Evolutionary conservation across 768 basidiomycete species (phyloP).

Genomic region (Saitozyma sp.): DNA sequence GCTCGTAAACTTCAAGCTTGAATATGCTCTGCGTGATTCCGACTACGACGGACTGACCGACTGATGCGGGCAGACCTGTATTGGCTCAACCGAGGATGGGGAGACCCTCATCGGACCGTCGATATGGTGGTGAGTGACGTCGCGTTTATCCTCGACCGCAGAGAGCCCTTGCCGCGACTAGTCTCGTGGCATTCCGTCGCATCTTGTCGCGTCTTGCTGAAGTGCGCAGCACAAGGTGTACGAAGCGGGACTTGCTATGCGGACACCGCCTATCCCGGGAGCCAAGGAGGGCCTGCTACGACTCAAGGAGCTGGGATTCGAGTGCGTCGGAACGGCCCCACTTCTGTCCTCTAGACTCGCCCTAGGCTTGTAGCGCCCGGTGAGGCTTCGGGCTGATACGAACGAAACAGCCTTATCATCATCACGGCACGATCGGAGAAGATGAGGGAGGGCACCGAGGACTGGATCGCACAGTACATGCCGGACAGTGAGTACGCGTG

Average conservation of each 20-base stretch:
- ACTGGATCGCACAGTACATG: constrained; percentile 68
- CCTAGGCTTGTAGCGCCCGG: neutral
- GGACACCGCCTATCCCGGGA: constrained; percentile 62
- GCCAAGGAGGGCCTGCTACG: constrained; percentile 63
- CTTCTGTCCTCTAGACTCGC: neutral
- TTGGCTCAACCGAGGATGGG: constrained; percentile 52
- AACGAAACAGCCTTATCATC: constrained; percentile 59
- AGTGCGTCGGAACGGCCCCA: constrained; percentile 16
- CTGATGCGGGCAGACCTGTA: constrained; percentile 33
- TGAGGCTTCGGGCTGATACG: neutral
- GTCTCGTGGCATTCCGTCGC: neutral
- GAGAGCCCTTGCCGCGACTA: neutral
- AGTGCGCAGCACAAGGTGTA: constrained; percentile 29
- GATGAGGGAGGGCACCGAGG: constrained; percentile 62
- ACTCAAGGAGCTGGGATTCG: constrained; percentile 66
- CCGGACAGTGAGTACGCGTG: constrained; percentile 56
- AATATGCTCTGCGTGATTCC: neutral
- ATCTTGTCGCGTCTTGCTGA: neutral
- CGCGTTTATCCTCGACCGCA: neutral
- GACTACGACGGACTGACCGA: neutral
- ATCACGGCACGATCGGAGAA: constrained; percentile 70
- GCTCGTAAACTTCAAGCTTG: neutral
- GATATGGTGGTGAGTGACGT: constrained; percentile 37
- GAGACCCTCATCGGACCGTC: constrained; percentile 38
- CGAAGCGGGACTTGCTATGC: constrained; percentile 33